Evolutionary conservation across 2,329 filamentous ascomycete species (phyloP).

Genomic region (Arthrobotrys conoides): DNA sequence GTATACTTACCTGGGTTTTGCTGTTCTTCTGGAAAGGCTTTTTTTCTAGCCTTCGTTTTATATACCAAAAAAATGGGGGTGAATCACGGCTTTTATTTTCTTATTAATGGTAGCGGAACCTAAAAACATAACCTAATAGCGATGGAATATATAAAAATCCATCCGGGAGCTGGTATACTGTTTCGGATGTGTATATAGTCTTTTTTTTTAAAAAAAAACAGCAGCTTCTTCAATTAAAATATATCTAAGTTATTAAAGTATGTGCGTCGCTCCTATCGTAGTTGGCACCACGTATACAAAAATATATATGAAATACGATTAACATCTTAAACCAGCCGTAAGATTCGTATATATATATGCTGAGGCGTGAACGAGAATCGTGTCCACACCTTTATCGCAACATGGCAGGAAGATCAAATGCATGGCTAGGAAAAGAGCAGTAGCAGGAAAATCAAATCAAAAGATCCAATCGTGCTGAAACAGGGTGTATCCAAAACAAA

Average conservation of each 20-base stretch:
- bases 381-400: slow-evolving; percentile 5
- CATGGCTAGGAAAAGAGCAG: background rate
- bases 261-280: background rate
- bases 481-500: slow-evolving; percentile 58
- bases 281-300: too few relatives aligned
- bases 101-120: background rate
- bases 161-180: slow-evolving; percentile 1
- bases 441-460: background rate
- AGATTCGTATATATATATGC: slow-evolving; percentile 29
- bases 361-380: background rate
- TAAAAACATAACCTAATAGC: slow-evolving; percentile 11
- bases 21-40: background rate
- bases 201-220: background rate
- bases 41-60: background rate
- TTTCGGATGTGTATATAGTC: slow-evolving; percentile 14
- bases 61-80: slow-evolving; percentile 22
- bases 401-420: slow-evolving; percentile 1
- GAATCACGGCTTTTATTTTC: background rate
- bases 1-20: slow-evolving; percentile 6
- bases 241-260: background rate
- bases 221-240: slow-evolving; percentile 1
- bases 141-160: slow-evolving; percentile 8
- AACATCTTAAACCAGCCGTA: slow-evolving; percentile 52
- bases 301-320: background rate
- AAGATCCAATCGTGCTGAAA: background rate